Base-by-base conservation (phyloP, 257 asterid species). In the Gynochthodes officinalis region DNA sequence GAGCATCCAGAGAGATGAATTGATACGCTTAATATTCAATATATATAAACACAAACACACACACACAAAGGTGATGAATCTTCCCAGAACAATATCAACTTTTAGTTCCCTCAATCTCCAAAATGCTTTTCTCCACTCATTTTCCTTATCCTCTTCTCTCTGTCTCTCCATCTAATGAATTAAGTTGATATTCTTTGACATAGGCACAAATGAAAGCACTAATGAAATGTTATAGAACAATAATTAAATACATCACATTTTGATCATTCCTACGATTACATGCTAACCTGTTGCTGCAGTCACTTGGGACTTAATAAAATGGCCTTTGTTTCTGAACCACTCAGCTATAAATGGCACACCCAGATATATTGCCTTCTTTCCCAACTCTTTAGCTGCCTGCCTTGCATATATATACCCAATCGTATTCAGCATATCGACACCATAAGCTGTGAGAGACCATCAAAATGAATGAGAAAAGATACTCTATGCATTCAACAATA, bases 261-360 rank as follows among this genome's bases (percentile, higher is more conserved):
- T 53, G 42, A 54, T 42, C 32, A 48, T 68, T 44, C 50, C 25
- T 55, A 67, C 19, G 64, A 48, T 57, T 27, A 9, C 67, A 62
- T 40, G 80, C 82, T 64, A 79, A 95, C 98, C 98, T 81, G 99
- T 92, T 69, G 98, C 99, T 63, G 98, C 99, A 58, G 99, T 95
- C 61, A 95, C 97, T 88, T 92, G 99, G 78, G 99, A 95, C 88
- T 92, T 92, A 75, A 95, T 90, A 75, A 85, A 88, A 73, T 92
- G 99, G 69, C 99, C 99, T 90, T 92, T 95, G 84, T 88, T 90
- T 80, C 99, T 86, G 90, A 95, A 92, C 99, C 99, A 95, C 84
- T 95, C 99, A 27, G 97, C 99, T 82, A 95, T 71, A 79, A 95
- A 95, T 71, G 98, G 98, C 72, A 95, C 92, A 13, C 98, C 99